Base-by-base conservation (phyloP, 352 stramenopile species). In the Phytophthora pseudosyringae region DNA sequence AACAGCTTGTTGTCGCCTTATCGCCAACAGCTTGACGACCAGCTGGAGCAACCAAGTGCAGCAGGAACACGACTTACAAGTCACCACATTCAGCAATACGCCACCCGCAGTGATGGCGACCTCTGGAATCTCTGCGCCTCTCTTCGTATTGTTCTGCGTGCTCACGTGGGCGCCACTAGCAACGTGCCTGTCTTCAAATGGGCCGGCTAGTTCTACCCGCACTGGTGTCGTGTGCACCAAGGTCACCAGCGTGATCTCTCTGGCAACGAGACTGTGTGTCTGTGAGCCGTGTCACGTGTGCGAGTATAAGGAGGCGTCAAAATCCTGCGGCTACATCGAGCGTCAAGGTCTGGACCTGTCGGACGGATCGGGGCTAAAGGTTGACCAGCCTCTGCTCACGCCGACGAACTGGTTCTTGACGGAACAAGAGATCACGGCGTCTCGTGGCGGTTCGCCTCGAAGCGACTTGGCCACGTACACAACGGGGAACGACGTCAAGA, bases 331-430 rank as follows among this genome's bases (percentile, higher is more conserved):
- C 18, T 56, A 36, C 32, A 56, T 45, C 21, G 18, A 56, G 25
- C 48, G 48, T 25, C 18, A 33, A 18, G 48, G 48, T 33, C 48
- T 56, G 5, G 48, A 56, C 10, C 10, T 56, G 21, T 56, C 48
- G 32, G 48, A 56, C n/a, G 48, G 48, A 44, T 56, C 48, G 21
- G 15, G 16, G 10, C 8, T 56, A 11, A 35, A 45, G 2, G 21
- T 56, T 13, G 48, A 46, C 15, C 48, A 56, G 9, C 48, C 48
- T 56, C n/a, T 56, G 33, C 48, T 56, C 4, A 25, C 35, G 25
- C 33, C 35, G 21, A 45, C 48, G 33, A 65, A 76, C 29, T 90
- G 81, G 81, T 88, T 90, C 59, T 60, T 90, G 4, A 83, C 64
- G 0, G 60, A 74, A n/a, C 39, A 68, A 9, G 81, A 91, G 52